Percentiles rank a stretch among this genome's conserved stretches.
Evolutionary conservation across 129 eudicot genomes (phyloP).

Genomic region (Flaveria robusta): DNA sequence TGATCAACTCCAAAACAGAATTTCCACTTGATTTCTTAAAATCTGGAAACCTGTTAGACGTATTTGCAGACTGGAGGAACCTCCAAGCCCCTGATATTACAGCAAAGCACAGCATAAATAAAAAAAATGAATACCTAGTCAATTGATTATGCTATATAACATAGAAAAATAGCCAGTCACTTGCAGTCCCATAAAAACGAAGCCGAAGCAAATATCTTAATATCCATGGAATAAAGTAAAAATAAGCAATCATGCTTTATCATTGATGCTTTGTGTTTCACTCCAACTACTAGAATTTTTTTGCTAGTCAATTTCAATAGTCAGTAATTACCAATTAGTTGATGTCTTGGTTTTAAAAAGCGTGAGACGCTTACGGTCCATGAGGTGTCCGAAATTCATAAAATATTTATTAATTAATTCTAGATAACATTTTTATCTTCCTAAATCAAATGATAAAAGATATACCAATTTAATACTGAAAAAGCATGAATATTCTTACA

Average conservation of each 20-base stretch:
- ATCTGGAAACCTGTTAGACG: slow-evolving; percentile 72
- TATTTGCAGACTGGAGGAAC: slow-evolving; percentile 64
- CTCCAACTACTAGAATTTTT: background rate
- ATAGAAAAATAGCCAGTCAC: background rate
- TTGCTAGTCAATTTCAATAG: background rate
- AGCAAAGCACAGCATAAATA: slow-evolving; percentile 24
- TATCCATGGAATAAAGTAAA: background rate
- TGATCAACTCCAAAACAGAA: slow-evolving; percentile 78
- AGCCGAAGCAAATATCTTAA: slow-evolving; percentile 19
- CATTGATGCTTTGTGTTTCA: background rate
- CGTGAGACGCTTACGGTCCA: background rate
- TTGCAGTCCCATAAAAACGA: background rate
- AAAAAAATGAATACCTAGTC: slow-evolving; percentile 2
- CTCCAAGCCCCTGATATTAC: slow-evolving; percentile 75
- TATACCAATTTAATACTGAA: no score
- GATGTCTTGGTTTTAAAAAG: background rate
- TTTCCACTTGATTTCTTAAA: slow-evolving; percentile 75
- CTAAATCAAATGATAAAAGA: no score
- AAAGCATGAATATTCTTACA: no score
- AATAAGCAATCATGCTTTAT: no score
- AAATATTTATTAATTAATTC: no score
- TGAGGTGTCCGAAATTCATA: background rate
- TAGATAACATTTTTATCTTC: no score
- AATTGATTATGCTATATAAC: slow-evolving; percentile 17
- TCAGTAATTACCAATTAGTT: background rate